Conservation (phyloP, 2,329 filamentous ascomycete genomes). For the Xylaria sp. region DNA sequence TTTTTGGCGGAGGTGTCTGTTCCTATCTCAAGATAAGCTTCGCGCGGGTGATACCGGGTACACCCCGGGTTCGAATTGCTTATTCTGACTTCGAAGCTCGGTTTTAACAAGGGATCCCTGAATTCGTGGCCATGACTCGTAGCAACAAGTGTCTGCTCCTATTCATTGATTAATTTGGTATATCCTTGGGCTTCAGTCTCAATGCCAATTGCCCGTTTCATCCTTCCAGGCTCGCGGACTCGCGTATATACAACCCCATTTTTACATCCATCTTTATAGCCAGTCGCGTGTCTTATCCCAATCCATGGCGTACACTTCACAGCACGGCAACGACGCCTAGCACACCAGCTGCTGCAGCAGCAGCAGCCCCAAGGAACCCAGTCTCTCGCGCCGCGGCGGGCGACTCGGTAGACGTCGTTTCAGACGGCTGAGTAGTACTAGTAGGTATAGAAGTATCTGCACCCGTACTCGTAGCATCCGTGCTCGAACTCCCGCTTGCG, state of each 20-base stretch:
- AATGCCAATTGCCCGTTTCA: neutral
- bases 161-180: neutral
- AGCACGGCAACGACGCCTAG: slow-evolving; percentile 35
- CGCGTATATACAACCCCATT: neutral
- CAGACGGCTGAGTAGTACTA: neutral
- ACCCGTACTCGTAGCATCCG: neutral
- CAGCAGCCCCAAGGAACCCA: slow-evolving; percentile 34
- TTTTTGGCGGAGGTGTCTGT: neutral
- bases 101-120: neutral
- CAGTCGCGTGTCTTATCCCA: neutral
- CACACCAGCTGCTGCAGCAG: slow-evolving; percentile 37
- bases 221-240: neutral
- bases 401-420: slow-evolving; percentile 20
- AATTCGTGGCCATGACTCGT: neutral
- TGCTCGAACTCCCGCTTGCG: neutral
- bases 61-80: slow-evolving; percentile 1
- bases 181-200: neutral
- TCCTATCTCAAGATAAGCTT: neutral
- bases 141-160: neutral
- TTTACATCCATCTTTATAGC: neutral
- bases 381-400: slow-evolving; percentile 25
- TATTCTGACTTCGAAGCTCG: neutral
- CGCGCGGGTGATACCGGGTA: neutral
- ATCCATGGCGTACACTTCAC: slow-evolving; percentile 2
- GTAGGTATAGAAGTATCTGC: neutral